Base-by-base conservation (phyloP, 768 basidiomycete species). In the Rhodocollybia butyracea region DNA sequence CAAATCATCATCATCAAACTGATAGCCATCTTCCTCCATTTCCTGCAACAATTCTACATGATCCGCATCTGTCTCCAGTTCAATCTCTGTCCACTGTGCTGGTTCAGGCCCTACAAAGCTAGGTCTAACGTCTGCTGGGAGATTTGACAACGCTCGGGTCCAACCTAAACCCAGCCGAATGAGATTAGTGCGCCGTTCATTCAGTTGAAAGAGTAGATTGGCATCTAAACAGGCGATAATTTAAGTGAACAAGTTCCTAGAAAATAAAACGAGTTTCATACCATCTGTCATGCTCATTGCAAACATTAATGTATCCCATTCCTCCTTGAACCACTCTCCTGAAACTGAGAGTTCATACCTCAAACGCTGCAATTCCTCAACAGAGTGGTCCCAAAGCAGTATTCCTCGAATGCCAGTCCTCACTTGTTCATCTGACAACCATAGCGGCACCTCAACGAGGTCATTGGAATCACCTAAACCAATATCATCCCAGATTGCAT, bases 401-500 rank as follows among this genome's bases (percentile, higher is more conserved):
- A 69, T 51, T 5, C 62, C 63, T 15, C 51, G 42, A 3, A 76
- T 76, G 0, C 73, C 71, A 1, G 32, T 51, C 5, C 63, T 50
- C 1, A 70, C 63, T 10, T 57, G 48, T 2, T 64, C 55, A 60
- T 73, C 60, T 3, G 61, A 57, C 0, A 71, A 59, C 73, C 74
- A 75, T 11, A 31, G 22, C 5, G 19, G 21, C 0, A 63, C 61
- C 6, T 60, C 17, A 24, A 42, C 38, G 46, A 41, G 27, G 0
- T 43, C 31, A n/a, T 55, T 52, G 1, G 39, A 45, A 27, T 29
- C 54, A 41, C 58, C 60, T 21, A 73, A 57, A 2, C 68, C 69
- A 41, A 63, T 21, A 51, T 72, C 70, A 71, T n/a, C n/a, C n/a
- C n/a, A 75, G 15, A 73, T 70, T 19, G 60, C 59, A 58, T 71